Percentiles rank a stretch among this genome's conserved stretches.
These are phyloP conservation scores for Bryum argenteum DNA, from an alignment of 225 moss, liverwort and hornwort genomes.

Conservation along the genomic window DNA sequence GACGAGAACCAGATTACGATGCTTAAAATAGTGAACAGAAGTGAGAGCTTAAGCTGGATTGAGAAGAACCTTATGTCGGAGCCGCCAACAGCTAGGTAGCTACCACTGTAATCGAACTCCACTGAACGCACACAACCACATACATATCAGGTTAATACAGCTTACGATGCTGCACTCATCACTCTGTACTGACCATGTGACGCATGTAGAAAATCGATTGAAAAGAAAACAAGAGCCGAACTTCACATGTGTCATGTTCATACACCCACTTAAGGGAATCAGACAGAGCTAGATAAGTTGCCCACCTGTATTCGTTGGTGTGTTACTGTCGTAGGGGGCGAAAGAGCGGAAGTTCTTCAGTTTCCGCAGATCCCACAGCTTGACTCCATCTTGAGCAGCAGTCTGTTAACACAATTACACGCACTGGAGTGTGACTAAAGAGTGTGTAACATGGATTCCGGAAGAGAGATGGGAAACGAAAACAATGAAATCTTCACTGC, in stretches of 20 bases:
- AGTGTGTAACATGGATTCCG: neutral
- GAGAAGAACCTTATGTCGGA: conserved; percentile 83
- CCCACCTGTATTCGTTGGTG: conserved; percentile 88
- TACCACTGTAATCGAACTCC: conserved; percentile 98
- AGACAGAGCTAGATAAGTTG: neutral
- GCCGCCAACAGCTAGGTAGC: conserved; percentile 93
- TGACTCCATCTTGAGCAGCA: conserved; percentile 91
- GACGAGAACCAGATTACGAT: neutral
- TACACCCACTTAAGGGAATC: neutral
- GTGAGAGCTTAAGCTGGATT: conserved; percentile 13
- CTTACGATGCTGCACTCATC: neutral
- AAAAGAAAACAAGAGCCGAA: neutral
- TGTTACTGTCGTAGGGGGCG: conserved; percentile 81
- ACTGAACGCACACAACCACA: conserved; percentile 58
- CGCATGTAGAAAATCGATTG: neutral
- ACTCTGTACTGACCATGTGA: neutral
- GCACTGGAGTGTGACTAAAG: neutral
- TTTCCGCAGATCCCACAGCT: conserved; percentile 96
- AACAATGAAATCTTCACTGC: neutral
- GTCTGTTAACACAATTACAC: conserved; percentile 54
- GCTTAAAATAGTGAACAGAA: conserved; percentile 6
- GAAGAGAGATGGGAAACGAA: neutral
- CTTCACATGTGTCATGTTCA: neutral
- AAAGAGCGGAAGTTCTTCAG: conserved; percentile 97
- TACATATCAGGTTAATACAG: conserved; percentile 1